Conservation (phyloP, 305 asterid genomes). For the Fraxinus dipetala region DNA sequence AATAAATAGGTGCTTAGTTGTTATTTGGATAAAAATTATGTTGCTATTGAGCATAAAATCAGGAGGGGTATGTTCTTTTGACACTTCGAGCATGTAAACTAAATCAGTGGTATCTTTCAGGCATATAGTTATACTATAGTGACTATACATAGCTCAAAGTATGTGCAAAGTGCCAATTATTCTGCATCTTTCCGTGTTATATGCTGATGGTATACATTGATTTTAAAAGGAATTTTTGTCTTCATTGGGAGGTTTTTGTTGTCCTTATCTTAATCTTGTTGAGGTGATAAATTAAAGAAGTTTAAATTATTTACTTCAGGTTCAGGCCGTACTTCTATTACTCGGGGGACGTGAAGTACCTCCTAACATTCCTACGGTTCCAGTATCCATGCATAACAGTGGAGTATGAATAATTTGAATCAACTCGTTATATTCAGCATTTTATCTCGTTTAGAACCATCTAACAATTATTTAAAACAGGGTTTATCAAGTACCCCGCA, state of each 20-base stretch:
- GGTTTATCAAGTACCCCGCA: slow-evolving; percentile 40
- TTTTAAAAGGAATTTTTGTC: neutral
- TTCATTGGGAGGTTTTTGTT: neutral
- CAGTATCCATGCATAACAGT: slow-evolving; percentile 33
- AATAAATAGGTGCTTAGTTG: neutral
- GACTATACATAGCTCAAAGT: neutral
- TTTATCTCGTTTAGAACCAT: neutral
- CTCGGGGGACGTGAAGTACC: slow-evolving; percentile 58
- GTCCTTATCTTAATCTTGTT: neutral
- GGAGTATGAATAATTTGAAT: slow-evolving; percentile 35
- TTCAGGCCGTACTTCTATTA: slow-evolving; percentile 71
- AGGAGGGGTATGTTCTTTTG: neutral
- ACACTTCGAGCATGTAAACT: neutral
- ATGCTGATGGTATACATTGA: neutral
- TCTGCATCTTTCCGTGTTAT: neutral
- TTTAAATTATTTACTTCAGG: slow-evolving; percentile 42
- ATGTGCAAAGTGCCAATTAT: neutral
- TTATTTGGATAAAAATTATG: neutral
- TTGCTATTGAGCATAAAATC: neutral
- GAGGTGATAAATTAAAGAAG: neutral
- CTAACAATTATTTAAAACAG: slow-evolving; percentile 25
- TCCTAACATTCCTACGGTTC: slow-evolving; percentile 38
- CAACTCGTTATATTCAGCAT: neutral
- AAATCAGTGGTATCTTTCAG: neutral
- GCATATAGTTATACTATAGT: neutral